These are phyloP conservation scores for Aspergillus luchuensis DNA, from an alignment of 2,329 filamentous ascomycete genomes.

Conservation along the genomic window DNA sequence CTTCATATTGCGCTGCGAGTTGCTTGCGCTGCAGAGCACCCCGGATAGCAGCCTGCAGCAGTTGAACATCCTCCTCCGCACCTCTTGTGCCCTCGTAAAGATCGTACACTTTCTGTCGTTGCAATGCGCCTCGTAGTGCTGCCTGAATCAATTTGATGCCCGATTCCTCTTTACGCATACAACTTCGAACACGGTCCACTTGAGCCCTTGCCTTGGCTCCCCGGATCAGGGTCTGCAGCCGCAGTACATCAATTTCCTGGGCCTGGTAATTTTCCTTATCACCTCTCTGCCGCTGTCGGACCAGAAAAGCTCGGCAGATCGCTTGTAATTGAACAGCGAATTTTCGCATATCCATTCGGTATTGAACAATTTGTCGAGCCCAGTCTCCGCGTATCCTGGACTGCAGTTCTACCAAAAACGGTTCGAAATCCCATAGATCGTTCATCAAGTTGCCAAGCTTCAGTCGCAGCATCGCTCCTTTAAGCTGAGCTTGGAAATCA, in stretches of 20 bases:
- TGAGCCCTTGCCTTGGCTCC: conserved; percentile 47
- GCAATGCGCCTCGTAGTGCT: conserved; percentile 54
- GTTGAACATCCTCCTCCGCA: conserved; percentile 63
- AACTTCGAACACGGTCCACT: conserved; percentile 45
- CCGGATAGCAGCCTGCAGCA: conserved; percentile 59
- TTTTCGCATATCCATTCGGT: conserved; percentile 77
- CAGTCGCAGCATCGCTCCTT: conserved; percentile 77
- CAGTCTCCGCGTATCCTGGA: conserved; percentile 85
- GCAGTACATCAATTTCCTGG: conserved; percentile 70
- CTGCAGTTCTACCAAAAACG: conserved; percentile 77
- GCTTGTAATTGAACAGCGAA: conserved; percentile 83
- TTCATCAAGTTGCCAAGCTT: conserved; percentile 83
- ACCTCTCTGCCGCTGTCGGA: conserved; percentile 63
- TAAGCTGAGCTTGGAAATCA: conserved; percentile 84
- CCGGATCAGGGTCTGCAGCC: conserved; percentile 80
- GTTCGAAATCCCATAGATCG: conserved; percentile 81
- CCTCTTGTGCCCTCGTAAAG: conserved; percentile 65
- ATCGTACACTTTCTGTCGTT: conserved; percentile 44
- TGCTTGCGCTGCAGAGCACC: conserved; percentile 47
- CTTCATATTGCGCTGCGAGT: background rate
- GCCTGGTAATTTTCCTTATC: conserved; percentile 73
- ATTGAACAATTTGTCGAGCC: conserved; percentile 77
- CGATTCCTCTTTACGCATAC: conserved; percentile 43
- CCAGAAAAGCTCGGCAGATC: conserved; percentile 72
- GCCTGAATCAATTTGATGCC: conserved; percentile 57